Conservation (phyloP, 805 yeast species). For the Candida namnaoensis region DNA sequence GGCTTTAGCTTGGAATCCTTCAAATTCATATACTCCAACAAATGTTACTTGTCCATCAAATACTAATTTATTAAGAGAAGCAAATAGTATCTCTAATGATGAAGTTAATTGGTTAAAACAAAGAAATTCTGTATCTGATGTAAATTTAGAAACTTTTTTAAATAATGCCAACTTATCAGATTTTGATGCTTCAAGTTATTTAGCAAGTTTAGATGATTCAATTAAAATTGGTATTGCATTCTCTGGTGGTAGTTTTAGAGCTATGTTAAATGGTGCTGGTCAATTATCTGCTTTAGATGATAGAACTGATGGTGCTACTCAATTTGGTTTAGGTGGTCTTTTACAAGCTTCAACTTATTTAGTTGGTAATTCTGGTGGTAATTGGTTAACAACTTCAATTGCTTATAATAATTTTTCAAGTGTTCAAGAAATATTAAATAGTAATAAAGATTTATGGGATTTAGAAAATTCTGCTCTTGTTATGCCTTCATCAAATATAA, state of each 20-base stretch:
- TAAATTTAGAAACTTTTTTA: too few relatives aligned
- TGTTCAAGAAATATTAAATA: conserved; percentile 43
- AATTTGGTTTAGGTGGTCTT: conserved; percentile 60
- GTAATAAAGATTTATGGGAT: conserved; percentile 55
- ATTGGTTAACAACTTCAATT: conserved; percentile 69
- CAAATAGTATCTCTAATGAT: conserved; percentile 31
- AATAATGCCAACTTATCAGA: conserved; percentile 34
- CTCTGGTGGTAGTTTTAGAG: conserved; percentile 86
- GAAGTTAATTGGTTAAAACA: conserved; percentile 46
- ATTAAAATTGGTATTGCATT: conserved; percentile 52
- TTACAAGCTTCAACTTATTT: conserved; percentile 63
- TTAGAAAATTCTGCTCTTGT: conserved; percentile 49
- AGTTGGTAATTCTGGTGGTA: conserved; percentile 76
- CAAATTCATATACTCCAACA: conserved; percentile 55
- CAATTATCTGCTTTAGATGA: conserved; percentile 69
- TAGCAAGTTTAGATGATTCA: conserved; percentile 25
- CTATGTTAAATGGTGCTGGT: conserved; percentile 83
- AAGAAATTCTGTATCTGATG: conserved; percentile 21
- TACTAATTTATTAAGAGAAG: conserved; percentile 31
- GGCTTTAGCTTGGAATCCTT: conserved; percentile 39
- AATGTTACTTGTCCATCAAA: conserved; percentile 40
- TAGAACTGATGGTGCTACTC: conserved; percentile 48
- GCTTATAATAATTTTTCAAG: conserved; percentile 67
- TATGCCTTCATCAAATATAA: conserved; percentile 54
- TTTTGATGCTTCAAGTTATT: conserved; percentile 31